A percentile compares a stretch with the other conserved stretches of the same genome.
phyloP scores from a whole-genome alignment of 2,329 filamentous ascomycete species.

The Alternaria infectoria region DNA sequence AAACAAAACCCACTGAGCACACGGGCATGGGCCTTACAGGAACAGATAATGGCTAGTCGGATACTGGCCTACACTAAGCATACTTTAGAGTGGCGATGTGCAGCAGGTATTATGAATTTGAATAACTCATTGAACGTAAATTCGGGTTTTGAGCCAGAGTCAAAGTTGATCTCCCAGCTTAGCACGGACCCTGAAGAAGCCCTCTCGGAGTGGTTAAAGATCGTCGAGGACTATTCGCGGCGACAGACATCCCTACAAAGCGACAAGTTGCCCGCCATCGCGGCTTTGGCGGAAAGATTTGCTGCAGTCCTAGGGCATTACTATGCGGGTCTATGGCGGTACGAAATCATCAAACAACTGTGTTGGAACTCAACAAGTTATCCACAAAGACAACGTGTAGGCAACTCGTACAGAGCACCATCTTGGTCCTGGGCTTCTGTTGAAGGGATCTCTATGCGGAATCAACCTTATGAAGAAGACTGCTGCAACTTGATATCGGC shows the following conservation, averaged over 20 bases:
- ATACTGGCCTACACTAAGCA: not conserved
- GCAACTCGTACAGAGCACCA: not conserved
- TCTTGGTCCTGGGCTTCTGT: not conserved
- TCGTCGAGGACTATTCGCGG: fast-evolving
- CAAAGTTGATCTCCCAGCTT: not conserved
- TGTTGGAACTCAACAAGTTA: no score
- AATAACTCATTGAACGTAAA: not conserved
- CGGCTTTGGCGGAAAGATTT: not conserved
- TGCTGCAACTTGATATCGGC: not conserved
- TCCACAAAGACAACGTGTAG: no score
- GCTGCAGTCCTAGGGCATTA: not conserved
- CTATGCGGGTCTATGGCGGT: not conserved
- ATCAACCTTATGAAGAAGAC: no score
- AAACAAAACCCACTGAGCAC: not conserved
- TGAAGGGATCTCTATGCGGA: no score
- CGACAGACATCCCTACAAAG: not conserved
- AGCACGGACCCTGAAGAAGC: not conserved
- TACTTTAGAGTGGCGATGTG: not conserved
- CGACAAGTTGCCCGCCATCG: not conserved
- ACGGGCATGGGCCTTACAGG: not conserved
- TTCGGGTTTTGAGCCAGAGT: no score
- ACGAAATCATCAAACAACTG: not conserved
- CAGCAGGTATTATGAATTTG: not conserved
- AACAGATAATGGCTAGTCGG: not conserved
- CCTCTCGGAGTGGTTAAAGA: fast-evolving